A percentile compares a stretch with the other conserved stretches of the same genome.
Conservation (phyloP, 2,329 filamentous ascomycete genomes). For the Dactylella cylindrospora region DNA sequence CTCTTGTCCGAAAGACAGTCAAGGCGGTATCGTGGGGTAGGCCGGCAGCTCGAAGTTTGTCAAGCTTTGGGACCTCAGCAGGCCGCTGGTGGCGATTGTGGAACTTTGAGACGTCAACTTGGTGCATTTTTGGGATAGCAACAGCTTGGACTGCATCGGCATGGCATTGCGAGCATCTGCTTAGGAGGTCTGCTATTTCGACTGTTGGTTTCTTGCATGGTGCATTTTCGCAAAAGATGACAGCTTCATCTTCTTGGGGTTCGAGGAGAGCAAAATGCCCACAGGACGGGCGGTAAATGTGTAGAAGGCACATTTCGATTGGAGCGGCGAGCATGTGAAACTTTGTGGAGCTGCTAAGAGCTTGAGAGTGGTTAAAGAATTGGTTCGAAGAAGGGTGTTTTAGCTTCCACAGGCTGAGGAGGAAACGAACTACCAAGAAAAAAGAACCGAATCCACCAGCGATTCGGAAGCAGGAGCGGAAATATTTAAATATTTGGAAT, state of each 20-base stretch:
- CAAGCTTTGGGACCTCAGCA: neutral
- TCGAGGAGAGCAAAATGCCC: constrained; percentile 35
- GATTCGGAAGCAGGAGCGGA: no score
- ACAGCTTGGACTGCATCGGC: constrained; percentile 19
- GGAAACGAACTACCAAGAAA: no score
- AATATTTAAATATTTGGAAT: no score
- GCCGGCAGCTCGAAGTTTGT: neutral
- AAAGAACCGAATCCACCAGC: no score
- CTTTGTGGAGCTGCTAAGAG: no score
- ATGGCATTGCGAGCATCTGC: constrained; percentile 35
- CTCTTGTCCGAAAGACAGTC: constrained; percentile 22
- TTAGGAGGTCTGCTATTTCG: constrained; percentile 31
- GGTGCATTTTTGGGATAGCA: constrained; percentile 35
- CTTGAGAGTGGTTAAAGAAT: no score
- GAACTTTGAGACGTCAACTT: constrained; percentile 42
- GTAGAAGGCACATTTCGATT: constrained; percentile 36
- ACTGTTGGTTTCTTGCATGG: constrained; percentile 37
- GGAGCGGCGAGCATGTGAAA: no score
- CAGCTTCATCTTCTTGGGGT: constrained; percentile 12
- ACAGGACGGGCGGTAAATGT: constrained; percentile 42
- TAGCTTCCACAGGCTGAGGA: no score
- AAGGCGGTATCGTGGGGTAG: constrained; percentile 7
- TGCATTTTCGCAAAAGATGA: constrained; percentile 34
- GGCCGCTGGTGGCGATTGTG: constrained; percentile 24
- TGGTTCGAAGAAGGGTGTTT: no score